These are phyloP conservation scores for Magnaporthales sp. DNA, from an alignment of 2,329 filamentous ascomycete genomes.

Conservation along the genomic window DNA sequence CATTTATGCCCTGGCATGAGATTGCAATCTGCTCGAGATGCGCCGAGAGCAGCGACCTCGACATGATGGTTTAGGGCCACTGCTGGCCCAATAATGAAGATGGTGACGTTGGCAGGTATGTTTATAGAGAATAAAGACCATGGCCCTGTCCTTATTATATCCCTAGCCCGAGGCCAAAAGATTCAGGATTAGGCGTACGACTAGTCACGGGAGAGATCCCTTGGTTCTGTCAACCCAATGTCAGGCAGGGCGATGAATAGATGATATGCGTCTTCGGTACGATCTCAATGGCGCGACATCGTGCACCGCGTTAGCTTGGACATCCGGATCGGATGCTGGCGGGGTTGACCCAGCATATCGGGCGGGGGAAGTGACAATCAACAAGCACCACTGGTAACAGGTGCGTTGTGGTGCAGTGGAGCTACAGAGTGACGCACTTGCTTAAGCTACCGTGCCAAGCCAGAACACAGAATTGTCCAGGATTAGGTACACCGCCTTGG, in stretches of 20 bases:
- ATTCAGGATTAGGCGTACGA: background rate
- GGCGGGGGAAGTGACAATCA: background rate
- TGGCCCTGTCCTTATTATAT: background rate
- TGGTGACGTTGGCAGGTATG: background rate
- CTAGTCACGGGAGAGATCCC: background rate
- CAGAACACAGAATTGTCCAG: background rate
- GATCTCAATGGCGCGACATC: background rate
- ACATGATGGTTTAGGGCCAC: constrained; percentile 9
- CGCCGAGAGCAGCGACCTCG: constrained; percentile 61
- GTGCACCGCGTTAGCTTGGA: background rate
- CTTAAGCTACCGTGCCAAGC: background rate
- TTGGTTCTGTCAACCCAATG: background rate
- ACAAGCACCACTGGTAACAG: background rate
- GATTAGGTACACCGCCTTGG: background rate
- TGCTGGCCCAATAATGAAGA: background rate
- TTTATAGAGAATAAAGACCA: background rate
- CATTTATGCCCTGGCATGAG: constrained; percentile 68
- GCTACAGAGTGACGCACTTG: background rate
- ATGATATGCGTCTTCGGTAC: background rate
- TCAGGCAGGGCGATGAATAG: background rate
- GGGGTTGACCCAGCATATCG: constrained; percentile 1
- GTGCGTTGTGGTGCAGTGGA: background rate
- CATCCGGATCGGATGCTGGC: background rate
- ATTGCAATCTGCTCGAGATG: constrained; percentile 71
- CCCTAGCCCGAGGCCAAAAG: background rate